These are phyloP conservation scores for Gryganskiella cystojenkinii DNA, from an alignment of 192 early-diverging fungal species.

Conservation along the genomic window DNA sequence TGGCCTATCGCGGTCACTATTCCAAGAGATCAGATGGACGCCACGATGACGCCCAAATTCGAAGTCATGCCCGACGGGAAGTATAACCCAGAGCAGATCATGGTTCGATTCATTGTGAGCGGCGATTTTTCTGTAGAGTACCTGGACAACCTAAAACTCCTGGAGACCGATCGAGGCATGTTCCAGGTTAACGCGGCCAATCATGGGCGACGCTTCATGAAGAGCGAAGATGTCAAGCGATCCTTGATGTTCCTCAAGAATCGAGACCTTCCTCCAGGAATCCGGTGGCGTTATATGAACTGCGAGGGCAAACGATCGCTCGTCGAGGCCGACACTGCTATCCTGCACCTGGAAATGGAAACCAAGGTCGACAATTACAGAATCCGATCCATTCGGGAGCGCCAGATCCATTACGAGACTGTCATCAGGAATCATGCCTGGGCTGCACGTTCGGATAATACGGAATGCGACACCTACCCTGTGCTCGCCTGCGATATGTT, in stretches of 20 bases:
- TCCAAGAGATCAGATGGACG: conserved; percentile 16
- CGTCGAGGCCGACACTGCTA: neutral
- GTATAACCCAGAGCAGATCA: conserved; percentile 7
- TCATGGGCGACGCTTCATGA: conserved; percentile 6
- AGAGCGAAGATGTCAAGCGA: conserved; percentile 14
- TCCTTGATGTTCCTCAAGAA: conserved; percentile 12
- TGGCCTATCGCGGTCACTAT: conserved; percentile 40
- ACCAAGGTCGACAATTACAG: too few relatives aligned
- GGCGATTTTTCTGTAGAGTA: conserved; percentile 15
- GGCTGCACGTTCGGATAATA: too few relatives aligned
- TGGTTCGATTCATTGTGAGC: conserved; percentile 31
- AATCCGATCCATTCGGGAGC: too few relatives aligned
- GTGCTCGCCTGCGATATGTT: too few relatives aligned
- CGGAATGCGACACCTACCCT: too few relatives aligned
- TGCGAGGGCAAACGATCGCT: conserved; percentile 6
- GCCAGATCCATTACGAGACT: too few relatives aligned
- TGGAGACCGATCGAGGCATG: conserved; percentile 6
- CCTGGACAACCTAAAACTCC: conserved; percentile 20
- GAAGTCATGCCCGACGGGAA: neutral
- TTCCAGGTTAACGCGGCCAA: conserved; percentile 5
- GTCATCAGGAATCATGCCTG: too few relatives aligned
- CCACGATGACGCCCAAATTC: conserved; percentile 18
- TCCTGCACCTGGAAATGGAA: neutral
- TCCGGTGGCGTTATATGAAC: conserved; percentile 20
- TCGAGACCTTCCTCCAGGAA: neutral